Conservation (phyloP, 371 early-diverging fungal species). For the Actinomucor elegans region DNA sequence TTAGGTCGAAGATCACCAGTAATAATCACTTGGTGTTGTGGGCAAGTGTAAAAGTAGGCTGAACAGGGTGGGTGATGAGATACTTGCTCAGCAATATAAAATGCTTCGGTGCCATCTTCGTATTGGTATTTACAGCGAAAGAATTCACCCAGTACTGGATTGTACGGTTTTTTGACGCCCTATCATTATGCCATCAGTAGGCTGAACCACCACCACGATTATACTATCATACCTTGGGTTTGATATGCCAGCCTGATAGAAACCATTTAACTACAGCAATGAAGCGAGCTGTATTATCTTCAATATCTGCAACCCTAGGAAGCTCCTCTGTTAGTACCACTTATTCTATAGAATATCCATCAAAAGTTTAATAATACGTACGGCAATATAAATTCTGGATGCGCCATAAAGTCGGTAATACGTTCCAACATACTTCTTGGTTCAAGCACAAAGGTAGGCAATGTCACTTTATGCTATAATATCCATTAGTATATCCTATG, state of each 20-base stretch:
- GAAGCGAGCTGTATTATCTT: conserved; percentile 84
- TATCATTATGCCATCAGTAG: conserved; percentile 17
- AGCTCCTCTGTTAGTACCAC: too few species aligned
- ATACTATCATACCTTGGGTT: conserved; percentile 79
- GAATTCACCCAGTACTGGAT: conserved; percentile 94
- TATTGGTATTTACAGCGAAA: conserved; percentile 82
- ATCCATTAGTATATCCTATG: too few species aligned
- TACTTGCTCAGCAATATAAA: conserved; percentile 92
- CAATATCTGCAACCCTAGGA: conserved; percentile 54
- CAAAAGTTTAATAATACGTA: conserved; percentile 37
- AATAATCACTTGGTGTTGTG: conserved; percentile 80
- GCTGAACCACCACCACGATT: too few species aligned
- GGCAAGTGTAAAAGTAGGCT: conserved; percentile 83
- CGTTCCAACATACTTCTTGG: conserved; percentile 94
- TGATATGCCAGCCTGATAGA: conserved; percentile 96
- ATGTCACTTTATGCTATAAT: conserved; percentile 69
- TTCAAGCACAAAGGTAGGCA: conserved; percentile 97
- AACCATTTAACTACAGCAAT: conserved; percentile 87
- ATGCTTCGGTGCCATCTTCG: conserved; percentile 70
- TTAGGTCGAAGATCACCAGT: conserved; percentile 86
- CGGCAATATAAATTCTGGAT: conserved; percentile 86
- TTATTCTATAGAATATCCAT: too few species aligned
- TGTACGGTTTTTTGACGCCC: conserved; percentile 98
- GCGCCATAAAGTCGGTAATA: conserved; percentile 94
- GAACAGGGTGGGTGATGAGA: conserved; percentile 97